Conservation (phyloP, 2,329 filamentous ascomycete genomes). For the Colletotrichum limetticola region DNA sequence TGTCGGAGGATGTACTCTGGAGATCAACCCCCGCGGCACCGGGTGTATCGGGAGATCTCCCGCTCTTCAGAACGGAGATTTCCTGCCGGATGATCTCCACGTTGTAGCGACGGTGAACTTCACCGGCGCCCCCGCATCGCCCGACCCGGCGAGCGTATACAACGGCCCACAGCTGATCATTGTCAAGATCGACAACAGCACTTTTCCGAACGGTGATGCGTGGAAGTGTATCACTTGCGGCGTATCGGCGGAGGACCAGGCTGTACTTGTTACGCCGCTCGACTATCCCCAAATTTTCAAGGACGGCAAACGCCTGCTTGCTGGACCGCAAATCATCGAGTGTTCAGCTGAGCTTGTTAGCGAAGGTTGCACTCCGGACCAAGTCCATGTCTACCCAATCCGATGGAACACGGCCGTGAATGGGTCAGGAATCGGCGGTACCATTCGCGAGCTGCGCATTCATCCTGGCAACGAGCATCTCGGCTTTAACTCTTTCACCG, state of each 20-base stretch:
- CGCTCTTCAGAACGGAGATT: constrained; percentile 39
- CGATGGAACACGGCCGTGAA: constrained; percentile 46
- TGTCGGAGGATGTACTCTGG: constrained; percentile 45
- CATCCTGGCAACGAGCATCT: constrained; percentile 54
- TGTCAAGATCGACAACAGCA: constrained; percentile 52
- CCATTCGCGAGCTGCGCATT: constrained; percentile 51
- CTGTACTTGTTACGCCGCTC: constrained; percentile 34
- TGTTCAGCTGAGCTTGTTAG: constrained; percentile 48
- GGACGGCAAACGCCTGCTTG: constrained; percentile 49
- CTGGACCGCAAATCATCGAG: constrained; percentile 48
- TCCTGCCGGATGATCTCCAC: constrained; percentile 55
- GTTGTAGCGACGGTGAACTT: constrained; percentile 52
- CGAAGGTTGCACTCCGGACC: constrained; percentile 47
- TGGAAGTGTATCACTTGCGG: constrained; percentile 62
- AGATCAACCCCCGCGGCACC: constrained; percentile 47
- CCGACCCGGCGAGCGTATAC: constrained; percentile 53
- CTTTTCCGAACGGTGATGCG: constrained; percentile 54
- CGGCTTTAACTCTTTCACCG: constrained; percentile 48
- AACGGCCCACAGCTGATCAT: constrained; percentile 53
- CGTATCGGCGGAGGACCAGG: constrained; percentile 46
- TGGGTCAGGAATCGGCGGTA: constrained; percentile 42
- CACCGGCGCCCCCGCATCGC: constrained; percentile 51
- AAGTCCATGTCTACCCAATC: constrained; percentile 50
- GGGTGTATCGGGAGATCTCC: constrained; percentile 47
- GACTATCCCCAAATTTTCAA: constrained; percentile 57